Evolutionary conservation across 2,329 filamentous ascomycete genomes (phyloP).

Genomic region (Verticillium nubilum): DNA sequence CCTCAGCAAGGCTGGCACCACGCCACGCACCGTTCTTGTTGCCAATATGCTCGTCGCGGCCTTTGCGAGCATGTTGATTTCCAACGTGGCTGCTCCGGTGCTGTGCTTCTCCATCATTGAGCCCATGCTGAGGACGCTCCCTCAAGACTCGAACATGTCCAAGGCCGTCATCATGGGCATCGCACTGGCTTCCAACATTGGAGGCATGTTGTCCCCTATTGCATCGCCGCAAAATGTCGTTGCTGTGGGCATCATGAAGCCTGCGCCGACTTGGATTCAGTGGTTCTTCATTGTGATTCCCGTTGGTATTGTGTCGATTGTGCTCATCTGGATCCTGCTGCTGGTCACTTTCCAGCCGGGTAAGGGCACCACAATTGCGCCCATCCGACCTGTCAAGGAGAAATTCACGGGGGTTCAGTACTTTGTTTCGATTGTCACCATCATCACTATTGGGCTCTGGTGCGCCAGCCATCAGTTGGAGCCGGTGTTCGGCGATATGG

Average conservation of each 20-base stretch:
- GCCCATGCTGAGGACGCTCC: conserved; percentile 91
- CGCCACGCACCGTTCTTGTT: conserved; percentile 81
- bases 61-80: conserved; percentile 98
- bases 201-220: conserved; percentile 93
- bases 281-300: conserved; percentile 98
- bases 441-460: conserved; percentile 85
- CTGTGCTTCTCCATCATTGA: conserved; percentile 97
- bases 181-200: conserved; percentile 90
- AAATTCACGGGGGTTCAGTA: conserved; percentile 83
- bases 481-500: conserved; percentile 90
- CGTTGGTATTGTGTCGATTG: conserved; percentile 81
- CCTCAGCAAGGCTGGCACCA: conserved; percentile 90
- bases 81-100: conserved; percentile 94
- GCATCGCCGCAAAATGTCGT: conserved; percentile 97
- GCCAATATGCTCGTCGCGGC: conserved; percentile 98
- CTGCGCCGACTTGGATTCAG: conserved; percentile 83
- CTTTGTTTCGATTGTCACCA: conserved; percentile 81
- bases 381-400: conserved; percentile 86
- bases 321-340: conserved; percentile 84
- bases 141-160: conserved; percentile 84
- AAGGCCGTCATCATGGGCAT: conserved; percentile 95
- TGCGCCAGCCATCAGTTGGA: conserved; percentile 89
- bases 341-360: conserved; percentile 81
- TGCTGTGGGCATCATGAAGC: conserved; percentile 91
- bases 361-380: conserved; percentile 80